Evolutionary conservation across 371 early-diverging fungal genomes (phyloP), one percentile per base, ranked within the genome.

Genomic region (Mortierella sp.): DNA sequence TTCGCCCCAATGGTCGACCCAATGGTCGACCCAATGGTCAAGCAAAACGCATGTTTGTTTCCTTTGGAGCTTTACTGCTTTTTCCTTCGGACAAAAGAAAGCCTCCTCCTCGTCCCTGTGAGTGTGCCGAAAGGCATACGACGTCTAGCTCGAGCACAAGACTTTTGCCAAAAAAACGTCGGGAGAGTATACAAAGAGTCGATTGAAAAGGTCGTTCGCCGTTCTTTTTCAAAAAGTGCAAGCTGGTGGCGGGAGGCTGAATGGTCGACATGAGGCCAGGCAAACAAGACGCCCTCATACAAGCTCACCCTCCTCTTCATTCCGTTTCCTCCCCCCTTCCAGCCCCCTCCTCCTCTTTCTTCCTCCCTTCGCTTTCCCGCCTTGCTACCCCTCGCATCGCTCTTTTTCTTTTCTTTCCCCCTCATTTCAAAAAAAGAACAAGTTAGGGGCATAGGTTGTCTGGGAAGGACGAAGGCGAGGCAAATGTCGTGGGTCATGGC

Each of bases 331-430:
- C 11, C 72, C 34, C 44, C 72, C 21, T 26, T 24, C 57, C 40
- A 16, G 34, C 69, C 26, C 34, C 53, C n/a, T 21, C 54, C 53
- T 50, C 43, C 28, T 34, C 40, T 16, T 53, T 51, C 44, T 31
- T 69, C 44, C 51, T 53, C 48, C 53, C 43, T 69, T 50, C 55
- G 19, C 61, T 55, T 21, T 44, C 74, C 59, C 53, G 73, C 43
- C 34, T 40, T n/a, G 57, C 48, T 40, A 54, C 73, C 48, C 44
- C 57, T 74, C 44, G 55, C 61, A 34, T 51, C 21, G 24, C 67
- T 50, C 28, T 73, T 34, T 55, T 5, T 48, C 53, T 28, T 51
- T 16, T 53, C 53, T 34, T 51, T 34, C 48, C 28, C 34, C 72
- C 72, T 24, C 48, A 72, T 28, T 51, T 51, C 54, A 51, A 72